Percentiles rank a stretch among this genome's conserved stretches.
Evolutionary conservation across 495 filamentous ascomycete genomes (phyloP).

Genomic region (Umbilicaria muhlenbergii): DNA sequence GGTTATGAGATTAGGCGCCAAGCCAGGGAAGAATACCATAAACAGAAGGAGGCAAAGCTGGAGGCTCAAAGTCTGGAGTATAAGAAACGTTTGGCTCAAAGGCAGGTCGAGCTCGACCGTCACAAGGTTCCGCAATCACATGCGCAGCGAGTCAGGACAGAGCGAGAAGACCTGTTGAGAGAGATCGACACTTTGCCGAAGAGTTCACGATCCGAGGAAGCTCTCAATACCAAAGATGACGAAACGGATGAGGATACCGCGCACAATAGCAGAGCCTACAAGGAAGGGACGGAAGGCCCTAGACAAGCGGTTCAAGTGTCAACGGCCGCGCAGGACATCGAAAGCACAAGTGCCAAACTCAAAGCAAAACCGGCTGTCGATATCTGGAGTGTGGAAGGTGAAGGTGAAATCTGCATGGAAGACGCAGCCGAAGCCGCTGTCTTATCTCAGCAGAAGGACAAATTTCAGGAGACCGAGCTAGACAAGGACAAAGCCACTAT

Average conservation of each 20-base stretch:
- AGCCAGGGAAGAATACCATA: constrained; percentile 33
- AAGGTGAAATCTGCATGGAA: not conserved
- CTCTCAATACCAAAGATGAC: no score
- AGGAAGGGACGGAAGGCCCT: no score
- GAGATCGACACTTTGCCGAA: not conserved
- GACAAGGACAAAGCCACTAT: constrained; percentile 1
- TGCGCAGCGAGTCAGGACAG: not conserved
- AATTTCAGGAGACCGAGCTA: not conserved
- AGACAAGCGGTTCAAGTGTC: no score
- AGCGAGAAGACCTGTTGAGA: not conserved
- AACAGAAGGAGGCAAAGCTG: constrained; percentile 30
- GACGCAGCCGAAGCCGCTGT: not conserved
- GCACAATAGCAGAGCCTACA: no score
- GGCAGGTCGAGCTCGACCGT: constrained; percentile 8
- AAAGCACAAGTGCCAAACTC: no score
- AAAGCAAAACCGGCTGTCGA: constrained; percentile 1
- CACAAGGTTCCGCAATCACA: not conserved
- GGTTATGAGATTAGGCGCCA: constrained; percentile 34
- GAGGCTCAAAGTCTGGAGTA: constrained; percentile 32
- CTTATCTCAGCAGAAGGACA: not conserved
- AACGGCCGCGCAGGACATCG: no score
- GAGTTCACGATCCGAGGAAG: not conserved
- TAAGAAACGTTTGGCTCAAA: constrained; percentile 19
- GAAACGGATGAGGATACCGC: no score
- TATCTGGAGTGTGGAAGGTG: constrained; percentile 9